Conservation (phyloP, 169 alveolate genomes). For the Plasmodium sp. region DNA sequence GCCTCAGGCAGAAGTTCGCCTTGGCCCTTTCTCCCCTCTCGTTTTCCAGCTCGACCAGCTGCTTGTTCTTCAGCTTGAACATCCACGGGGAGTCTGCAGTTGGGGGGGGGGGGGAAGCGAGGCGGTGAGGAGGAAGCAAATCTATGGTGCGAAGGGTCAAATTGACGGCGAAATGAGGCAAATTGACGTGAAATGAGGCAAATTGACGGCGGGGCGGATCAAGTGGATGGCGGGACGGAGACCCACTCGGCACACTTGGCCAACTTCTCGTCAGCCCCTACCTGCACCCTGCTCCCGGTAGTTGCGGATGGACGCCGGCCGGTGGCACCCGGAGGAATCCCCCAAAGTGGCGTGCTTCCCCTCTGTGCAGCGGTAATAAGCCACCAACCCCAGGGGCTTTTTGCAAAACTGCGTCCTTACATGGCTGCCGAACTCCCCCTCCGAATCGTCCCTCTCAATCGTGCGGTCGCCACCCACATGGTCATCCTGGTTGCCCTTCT, state of each 20-base stretch:
- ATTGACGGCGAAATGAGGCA: too few species aligned
- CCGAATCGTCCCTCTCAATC: too few species aligned
- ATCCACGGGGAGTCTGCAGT: conserved; percentile 25
- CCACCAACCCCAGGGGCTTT: conserved; percentile 39
- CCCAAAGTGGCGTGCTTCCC: conserved; percentile 1
- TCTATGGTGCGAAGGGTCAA: too few species aligned
- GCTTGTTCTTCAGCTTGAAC: not conserved
- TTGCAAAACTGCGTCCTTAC: not conserved
- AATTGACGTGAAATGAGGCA: too few species aligned
- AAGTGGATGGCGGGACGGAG: too few species aligned
- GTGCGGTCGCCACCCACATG: not conserved
- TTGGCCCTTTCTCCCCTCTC: not conserved
- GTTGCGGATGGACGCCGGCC: conserved; percentile 29
- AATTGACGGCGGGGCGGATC: too few species aligned
- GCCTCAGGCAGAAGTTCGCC: conserved; percentile 12
- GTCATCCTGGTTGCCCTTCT: not conserved
- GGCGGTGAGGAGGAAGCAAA: not conserved
- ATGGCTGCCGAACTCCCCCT: not conserved
- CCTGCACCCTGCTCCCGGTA: not conserved
- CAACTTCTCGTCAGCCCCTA: not conserved
- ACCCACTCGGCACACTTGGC: too few species aligned
- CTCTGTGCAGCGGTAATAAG: conserved; percentile 55
- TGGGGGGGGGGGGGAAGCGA: not conserved
- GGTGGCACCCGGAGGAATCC: conserved; percentile 46
- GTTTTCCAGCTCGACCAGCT: conserved; percentile 2